Conservation (phyloP, 768 basidiomycete species). For the Suillus cothurnatus region DNA sequence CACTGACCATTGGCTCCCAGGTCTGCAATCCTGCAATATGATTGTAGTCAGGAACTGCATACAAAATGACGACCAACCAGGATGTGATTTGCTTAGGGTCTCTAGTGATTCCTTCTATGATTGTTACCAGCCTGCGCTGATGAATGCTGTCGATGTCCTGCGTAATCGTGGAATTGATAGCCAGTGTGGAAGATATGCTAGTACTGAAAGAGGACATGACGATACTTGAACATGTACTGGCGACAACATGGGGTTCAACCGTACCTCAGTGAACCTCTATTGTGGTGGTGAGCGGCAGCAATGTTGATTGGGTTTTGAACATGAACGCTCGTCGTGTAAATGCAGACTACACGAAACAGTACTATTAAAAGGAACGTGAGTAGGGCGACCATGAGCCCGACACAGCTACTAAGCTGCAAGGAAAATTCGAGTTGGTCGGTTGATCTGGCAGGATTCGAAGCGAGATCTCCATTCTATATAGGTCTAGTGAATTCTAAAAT, state of each 20-base stretch:
- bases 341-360: background rate
- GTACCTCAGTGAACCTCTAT: background rate
- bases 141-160: constrained; percentile 38
- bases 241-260: background rate
- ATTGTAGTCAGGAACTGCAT: background rate
- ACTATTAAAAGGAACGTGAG: background rate
- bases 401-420: background rate
- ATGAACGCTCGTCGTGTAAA: background rate
- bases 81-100: constrained; percentile 29
- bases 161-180: constrained; percentile 20
- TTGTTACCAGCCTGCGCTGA: constrained; percentile 43
- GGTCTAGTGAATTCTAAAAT: too few species aligned
- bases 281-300: background rate
- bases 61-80: constrained; percentile 18
- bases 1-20: constrained; percentile 52
- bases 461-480: background rate
- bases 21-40: constrained; percentile 44
- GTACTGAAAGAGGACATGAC: background rate
- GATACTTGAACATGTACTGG: background rate
- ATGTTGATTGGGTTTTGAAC: background rate
- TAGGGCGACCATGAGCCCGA: background rate
- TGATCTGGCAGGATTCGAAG: background rate
- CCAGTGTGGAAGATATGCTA: background rate
- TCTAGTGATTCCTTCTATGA: constrained; percentile 40
- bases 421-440: background rate